phyloP scores from a whole-genome alignment of 805 yeast genomes.

The Wickerhamomyces mucosus region DNA sequence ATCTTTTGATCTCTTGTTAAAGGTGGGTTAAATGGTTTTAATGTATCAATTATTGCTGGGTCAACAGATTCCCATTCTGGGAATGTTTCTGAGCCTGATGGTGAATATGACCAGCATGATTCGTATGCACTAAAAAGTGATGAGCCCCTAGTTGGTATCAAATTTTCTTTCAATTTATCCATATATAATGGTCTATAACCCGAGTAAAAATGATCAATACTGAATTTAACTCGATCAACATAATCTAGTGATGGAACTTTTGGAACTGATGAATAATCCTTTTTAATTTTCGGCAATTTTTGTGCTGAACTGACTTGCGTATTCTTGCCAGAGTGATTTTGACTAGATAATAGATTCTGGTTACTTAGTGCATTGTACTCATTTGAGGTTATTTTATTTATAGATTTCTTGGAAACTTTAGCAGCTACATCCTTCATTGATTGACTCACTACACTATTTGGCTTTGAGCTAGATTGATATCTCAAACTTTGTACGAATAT shows the following conservation, averaged over 20 bases:
- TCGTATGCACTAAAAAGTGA: constrained; percentile 15
- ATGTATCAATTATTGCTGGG: constrained; percentile 7
- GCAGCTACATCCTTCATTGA: constrained; percentile 12
- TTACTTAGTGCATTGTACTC: constrained; percentile 20
- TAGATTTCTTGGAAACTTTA: constrained; percentile 9
- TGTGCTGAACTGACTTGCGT: neutral
- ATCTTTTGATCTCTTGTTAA: constrained; percentile 2
- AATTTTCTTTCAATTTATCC: constrained; percentile 19
- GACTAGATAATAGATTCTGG: constrained; percentile 10
- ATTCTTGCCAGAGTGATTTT: neutral
- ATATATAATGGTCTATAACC: constrained; percentile 16
- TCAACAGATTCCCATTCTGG: constrained; percentile 22
- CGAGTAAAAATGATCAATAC: constrained; percentile 14
- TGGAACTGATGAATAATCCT: constrained; percentile 15
- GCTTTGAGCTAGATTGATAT: no score
- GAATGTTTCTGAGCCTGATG: constrained; percentile 26
- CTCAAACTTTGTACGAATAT: no score
- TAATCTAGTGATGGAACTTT: constrained; percentile 13
- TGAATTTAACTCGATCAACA: constrained; percentile 10
- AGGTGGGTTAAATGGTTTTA: constrained; percentile 28
- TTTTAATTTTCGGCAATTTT: constrained; percentile 5
- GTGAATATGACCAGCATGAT: constrained; percentile 26
- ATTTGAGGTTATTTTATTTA: constrained; percentile 1
- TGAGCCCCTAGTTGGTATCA: constrained; percentile 22
- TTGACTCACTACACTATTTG: no score